Conservation (phyloP, 2,329 filamentous ascomycete species). For the Fusarium mexicanum region DNA sequence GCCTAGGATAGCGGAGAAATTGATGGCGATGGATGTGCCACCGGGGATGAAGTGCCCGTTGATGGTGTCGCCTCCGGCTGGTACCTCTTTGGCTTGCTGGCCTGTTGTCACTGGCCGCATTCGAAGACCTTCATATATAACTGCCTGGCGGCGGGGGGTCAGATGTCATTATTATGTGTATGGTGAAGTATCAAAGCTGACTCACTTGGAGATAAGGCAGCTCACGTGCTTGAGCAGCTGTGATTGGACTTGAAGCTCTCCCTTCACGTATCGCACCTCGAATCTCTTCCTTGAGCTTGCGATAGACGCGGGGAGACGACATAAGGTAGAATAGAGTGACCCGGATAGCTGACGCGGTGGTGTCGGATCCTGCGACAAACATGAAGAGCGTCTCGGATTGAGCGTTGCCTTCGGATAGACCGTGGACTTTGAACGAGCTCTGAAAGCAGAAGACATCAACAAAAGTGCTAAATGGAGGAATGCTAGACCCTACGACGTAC, state of each 20-base stretch:
- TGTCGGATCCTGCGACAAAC: conserved; percentile 5
- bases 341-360: background rate
- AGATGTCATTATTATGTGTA: rapidly evolving
- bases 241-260: background rate
- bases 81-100: background rate
- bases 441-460: rapidly evolving
- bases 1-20: background rate
- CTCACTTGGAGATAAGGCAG: background rate
- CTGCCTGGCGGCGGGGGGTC: rapidly evolving
- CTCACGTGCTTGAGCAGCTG: background rate
- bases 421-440: background rate
- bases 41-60: background rate
- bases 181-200: rapidly evolving
- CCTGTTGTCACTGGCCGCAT: background rate
- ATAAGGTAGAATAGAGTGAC: background rate
- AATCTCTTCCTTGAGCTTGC: conserved; percentile 2
- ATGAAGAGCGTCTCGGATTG: background rate
- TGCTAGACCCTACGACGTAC: rapidly evolving
- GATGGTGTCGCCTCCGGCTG: background rate
- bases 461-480: rapidly evolving
- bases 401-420: background rate
- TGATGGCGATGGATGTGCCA: background rate
- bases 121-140: background rate
- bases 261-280: background rate
- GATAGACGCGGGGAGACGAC: background rate